These are phyloP conservation scores for Silene conica DNA, from an alignment of 148 eudicot species.

Conservation along the genomic window DNA sequence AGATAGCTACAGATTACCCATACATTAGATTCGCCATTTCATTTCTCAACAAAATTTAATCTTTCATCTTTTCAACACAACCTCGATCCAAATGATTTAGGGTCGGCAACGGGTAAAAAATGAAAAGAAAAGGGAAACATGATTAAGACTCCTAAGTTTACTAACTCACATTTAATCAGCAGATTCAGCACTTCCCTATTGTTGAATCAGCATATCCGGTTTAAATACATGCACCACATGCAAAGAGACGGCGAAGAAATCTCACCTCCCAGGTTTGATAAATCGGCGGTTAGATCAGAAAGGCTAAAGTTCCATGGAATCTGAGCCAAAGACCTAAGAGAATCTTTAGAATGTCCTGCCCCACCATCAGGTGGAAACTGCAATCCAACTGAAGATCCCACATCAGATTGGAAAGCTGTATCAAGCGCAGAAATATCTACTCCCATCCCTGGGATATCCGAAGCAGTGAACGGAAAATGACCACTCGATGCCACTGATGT, in stretches of 20 bases:
- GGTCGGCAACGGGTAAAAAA: too few species aligned
- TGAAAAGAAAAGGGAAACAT: too few species aligned
- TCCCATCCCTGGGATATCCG: slow-evolving; percentile 83
- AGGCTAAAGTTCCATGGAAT: slow-evolving; percentile 97
- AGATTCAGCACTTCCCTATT: too few species aligned
- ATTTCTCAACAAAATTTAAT: too few species aligned
- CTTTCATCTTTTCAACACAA: too few species aligned
- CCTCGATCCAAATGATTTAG: too few species aligned
- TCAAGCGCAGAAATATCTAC: slow-evolving; percentile 87
- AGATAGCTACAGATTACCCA: too few species aligned
- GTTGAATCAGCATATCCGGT: background rate
- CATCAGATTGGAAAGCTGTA: slow-evolving; percentile 78
- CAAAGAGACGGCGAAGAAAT: slow-evolving; percentile 5
- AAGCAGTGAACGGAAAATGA: slow-evolving; percentile 80
- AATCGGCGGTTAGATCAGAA: slow-evolving; percentile 93
- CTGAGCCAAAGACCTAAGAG: slow-evolving; percentile 76
- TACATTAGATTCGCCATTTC: too few species aligned
- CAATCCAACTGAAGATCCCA: slow-evolving; percentile 73
- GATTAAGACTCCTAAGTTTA: too few species aligned
- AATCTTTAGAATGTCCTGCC: slow-evolving; percentile 66
- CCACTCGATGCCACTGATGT: slow-evolving; percentile 89
- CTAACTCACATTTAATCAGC: too few species aligned
- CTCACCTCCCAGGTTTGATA: slow-evolving; percentile 93
- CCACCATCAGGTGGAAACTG: slow-evolving; percentile 50
- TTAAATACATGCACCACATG: background rate